Evolutionary conservation across 345 rosid species (phyloP).

Genomic region (Cardamine occulta): DNA sequence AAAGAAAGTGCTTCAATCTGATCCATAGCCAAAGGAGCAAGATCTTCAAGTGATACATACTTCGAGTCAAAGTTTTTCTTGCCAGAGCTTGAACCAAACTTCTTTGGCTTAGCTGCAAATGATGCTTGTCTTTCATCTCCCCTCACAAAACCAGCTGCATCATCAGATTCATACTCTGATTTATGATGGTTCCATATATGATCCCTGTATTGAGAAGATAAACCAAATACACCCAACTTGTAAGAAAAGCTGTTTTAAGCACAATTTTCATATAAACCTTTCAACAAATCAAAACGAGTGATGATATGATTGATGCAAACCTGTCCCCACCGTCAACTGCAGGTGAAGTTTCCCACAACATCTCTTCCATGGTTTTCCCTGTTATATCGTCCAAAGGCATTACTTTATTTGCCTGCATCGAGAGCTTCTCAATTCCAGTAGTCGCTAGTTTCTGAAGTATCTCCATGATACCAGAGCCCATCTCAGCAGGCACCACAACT

Average conservation of each 20-base stretch:
- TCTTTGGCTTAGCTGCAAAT: conserved; percentile 49
- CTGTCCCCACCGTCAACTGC: conserved; percentile 58
- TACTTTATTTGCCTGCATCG: conserved; percentile 83
- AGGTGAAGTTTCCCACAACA: conserved; percentile 75
- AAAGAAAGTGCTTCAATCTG: conserved; percentile 95
- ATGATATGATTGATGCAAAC: conserved; percentile 49
- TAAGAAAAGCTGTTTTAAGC: conserved; percentile 16
- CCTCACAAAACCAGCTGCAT: conserved; percentile 42
- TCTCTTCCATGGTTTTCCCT: conserved; percentile 88
- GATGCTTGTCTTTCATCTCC: conserved; percentile 45
- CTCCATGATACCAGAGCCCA: conserved; percentile 84
- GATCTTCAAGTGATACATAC: conserved; percentile 89
- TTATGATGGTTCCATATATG: conserved; percentile 37
- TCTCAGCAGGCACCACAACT: conserved; percentile 92
- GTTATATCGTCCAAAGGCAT: conserved; percentile 96
- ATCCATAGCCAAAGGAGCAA: conserved; percentile 97
- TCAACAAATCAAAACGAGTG: not conserved
- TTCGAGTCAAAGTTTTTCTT: conserved; percentile 55
- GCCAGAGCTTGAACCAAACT: conserved; percentile 45
- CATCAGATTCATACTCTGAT: conserved; percentile 49
- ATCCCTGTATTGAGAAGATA: conserved; percentile 54
- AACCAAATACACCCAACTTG: conserved; percentile 34
- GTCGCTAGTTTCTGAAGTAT: conserved; percentile 77
- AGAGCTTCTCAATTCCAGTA: conserved; percentile 91
- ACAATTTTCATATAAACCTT: conserved; percentile 14